Base-by-base conservation (phyloP, 108 stramenopile species). In the Discostella stelligeroides region DNA sequence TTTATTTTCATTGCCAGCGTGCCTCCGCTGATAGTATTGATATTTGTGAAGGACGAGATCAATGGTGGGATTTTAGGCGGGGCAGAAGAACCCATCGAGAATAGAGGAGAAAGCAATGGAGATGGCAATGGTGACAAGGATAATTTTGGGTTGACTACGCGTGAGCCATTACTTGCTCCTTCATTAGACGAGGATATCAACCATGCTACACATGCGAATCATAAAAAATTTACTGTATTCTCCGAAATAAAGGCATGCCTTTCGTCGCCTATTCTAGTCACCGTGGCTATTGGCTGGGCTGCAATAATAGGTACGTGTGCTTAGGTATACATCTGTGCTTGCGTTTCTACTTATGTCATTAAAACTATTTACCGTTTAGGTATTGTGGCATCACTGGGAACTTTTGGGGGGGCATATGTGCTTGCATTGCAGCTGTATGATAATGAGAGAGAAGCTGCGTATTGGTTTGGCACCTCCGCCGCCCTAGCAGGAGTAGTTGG, bases 231-330 rank as follows among this genome's bases (percentile, higher is more conserved):
- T 51, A 81, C 80, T 34, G 29, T 81, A 29, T 76, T 61, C 43
- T 65, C 70, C 40, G 80, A 81, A 57, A 66, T 81, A 49, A 81
- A 72, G 38, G 61, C 70, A 27, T 81, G 80, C 40, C 40, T 81
- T 45, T 71, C 69, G 13, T 76, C 75, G 24, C 47, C 62, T n/a
- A 28, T 81, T n/a, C 80, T 81, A 13, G 80, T 81, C 40, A 53
- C 75, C 10, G 46, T 81, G 1, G 58, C 70, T 25, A 23, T 75
- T 23, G 80, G 75, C n/a, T n/a, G n/a, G n/a, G n/a, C n/a, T n/a
- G n/a, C n/a, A n/a, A n/a, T n/a, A n/a, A n/a, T n/a, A n/a, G n/a
- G 71, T 54, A 25, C 69, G 75, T 18, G 80, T 75, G 29, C 65
- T 76, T 25, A 66, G n/a, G n/a, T n/a, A n/a, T n/a, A n/a, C n/a